Evolutionary conservation across 2,329 filamentous ascomycete genomes (phyloP), one percentile per base, ranked within the genome.

Genomic region (Bipolaris zeicola): DNA sequence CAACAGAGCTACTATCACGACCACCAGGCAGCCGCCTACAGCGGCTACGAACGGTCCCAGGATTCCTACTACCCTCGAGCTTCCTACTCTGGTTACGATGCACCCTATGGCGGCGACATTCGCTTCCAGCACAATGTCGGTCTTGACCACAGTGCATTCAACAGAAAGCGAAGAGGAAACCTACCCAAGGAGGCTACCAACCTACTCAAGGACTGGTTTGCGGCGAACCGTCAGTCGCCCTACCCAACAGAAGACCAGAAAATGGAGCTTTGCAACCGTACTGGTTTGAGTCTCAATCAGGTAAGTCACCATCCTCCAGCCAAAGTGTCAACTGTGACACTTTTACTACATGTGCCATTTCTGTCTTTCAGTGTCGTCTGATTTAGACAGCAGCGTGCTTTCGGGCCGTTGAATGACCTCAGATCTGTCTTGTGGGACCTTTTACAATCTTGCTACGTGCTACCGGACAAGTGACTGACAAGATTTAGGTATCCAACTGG

Each of bases 161-260:
- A 83, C 57, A 65, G 83, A 67, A 80, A 82, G 73, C 83, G 92
- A 50, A 84, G 92, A 37, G 92, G 92, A 1, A 96, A 96, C 69
- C 81, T 96, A 3, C 92, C 92, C n/a, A 96, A 96, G 71, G 89
- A 92, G 52, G 91, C 91, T 0, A 96, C 92, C 0, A 90, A 93
- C 71, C 88, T 90, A 63, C 81, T 96, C 38, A 86, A 90, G 51
- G 81, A 85, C 0, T 96, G 92, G 92, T 93, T 96, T 63, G n/a
- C 49, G 3, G 58, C 61, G 26, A 69, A 75, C 52, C 52, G 67
- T 16, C 58, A 65, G 8, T 91, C 95, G 69, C 91, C 92, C 0
- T 96, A 96, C 72, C 92, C 92, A 1, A 92, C 87, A 4, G 91
- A 96, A 74, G 91, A 96, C 61, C 89, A 96, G 78, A 96, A 96